Evolutionary conservation across 345 rosid genomes (phyloP), one percentile per base, ranked within the genome.

Genomic region (Eucalyptus lansdowneana): DNA sequence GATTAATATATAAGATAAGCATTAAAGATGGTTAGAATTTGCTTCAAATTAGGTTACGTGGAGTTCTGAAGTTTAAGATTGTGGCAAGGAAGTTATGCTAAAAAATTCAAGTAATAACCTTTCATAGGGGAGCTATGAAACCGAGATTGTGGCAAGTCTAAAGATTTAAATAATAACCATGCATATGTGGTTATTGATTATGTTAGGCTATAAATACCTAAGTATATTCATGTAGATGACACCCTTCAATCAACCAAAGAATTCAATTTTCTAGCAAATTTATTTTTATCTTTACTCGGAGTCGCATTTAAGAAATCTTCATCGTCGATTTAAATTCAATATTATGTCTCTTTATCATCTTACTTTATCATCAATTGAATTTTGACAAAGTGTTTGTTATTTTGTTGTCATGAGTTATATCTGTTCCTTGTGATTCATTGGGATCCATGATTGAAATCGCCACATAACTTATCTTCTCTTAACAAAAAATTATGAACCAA

Each of bases 271-370:
- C 14, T 56, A 56, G 6, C 29, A 24, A 56, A 56, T 56, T 24
- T 56, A 56, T 56, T 56, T 56, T 56, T 22, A 56, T 56, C 29
- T 22, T 56, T 56, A 22, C 62, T 24, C 27, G 5, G 5, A 56
- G 62, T 56, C 1, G 3, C 22, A 56, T 22, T 56, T 56, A 21
- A 22, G 6, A 4, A 56, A 22, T 21, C 62, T 9, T 56, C 6
- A 4, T 24, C 0, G 3, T 3, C 5, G 0, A 53, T 19, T 53
- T 53, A 53, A 53, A 19, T 19, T 53, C 5, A 3, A 1, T 53
- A 53, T 53, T 19, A 53, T 53, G 10, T 19, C 24, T 53, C 24
- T 53, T 53, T 53, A 53, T 19, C 58, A 53, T 53, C 24, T 53
- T 21, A 24, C 29, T 24, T 56, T 56, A 0, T 56, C 29, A 56